These are phyloP conservation scores for Asterochloris sp. DNA, from an alignment of 139 green algal genomes.

Conservation along the genomic window DNA sequence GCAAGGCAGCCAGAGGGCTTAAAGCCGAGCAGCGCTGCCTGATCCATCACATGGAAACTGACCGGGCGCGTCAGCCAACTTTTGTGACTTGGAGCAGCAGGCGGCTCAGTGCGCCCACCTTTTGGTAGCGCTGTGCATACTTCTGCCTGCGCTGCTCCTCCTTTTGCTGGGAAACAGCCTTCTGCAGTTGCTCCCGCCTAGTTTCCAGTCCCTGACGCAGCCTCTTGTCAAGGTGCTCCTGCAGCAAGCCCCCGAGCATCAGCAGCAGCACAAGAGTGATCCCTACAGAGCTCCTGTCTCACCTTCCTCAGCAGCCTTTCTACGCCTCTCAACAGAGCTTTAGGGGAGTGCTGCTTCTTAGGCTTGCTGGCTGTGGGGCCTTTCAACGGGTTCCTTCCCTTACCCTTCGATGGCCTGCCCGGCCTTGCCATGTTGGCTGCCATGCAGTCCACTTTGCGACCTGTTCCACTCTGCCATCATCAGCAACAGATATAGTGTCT, in stretches of 20 bases:
- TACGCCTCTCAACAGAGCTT: constrained; percentile 57
- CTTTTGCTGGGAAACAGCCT: constrained; percentile 19
- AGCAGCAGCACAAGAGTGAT: neutral
- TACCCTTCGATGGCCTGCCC: no score
- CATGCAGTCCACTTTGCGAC: no score
- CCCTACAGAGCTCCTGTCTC: neutral
- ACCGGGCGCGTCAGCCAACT: no score
- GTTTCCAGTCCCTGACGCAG: constrained; percentile 44
- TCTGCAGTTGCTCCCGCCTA: constrained; percentile 51
- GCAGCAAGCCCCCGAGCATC: neutral
- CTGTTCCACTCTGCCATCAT: no score
- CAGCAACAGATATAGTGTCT: no score
- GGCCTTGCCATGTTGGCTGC: no score
- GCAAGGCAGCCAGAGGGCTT: neutral
- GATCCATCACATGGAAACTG: neutral
- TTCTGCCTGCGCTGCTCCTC: constrained; percentile 52
- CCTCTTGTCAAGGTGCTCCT: constrained; percentile 44
- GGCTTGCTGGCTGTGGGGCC: neutral
- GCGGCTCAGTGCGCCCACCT: constrained; percentile 29
- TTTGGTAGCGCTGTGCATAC: constrained; percentile 70
- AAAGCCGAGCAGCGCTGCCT: neutral
- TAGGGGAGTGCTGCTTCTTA: constrained; percentile 36
- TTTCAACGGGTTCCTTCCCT: no score
- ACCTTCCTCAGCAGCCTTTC: constrained; percentile 62
- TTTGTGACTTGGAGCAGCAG: no score